Evolutionary conservation across 768 basidiomycete species (phyloP).

Genomic region (Austroboletus eburneus): DNA sequence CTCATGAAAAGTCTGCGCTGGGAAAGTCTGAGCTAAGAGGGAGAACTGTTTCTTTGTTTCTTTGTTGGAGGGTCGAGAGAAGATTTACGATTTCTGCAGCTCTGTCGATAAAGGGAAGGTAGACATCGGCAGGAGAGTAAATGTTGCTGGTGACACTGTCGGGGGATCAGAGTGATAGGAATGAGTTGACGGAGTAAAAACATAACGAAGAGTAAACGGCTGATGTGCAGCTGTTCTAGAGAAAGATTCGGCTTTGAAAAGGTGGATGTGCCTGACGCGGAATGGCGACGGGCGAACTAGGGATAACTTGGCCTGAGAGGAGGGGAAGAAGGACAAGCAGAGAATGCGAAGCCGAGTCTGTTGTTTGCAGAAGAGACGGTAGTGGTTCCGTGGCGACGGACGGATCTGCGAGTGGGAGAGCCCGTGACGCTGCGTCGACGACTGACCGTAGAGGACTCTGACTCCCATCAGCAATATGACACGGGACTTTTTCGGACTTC

Average conservation of each 20-base stretch:
- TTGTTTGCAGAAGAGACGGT: constrained; percentile 28
- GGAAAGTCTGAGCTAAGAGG: constrained; percentile 70
- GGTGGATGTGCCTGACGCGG: constrained; percentile 32
- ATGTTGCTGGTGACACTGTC: constrained; percentile 45
- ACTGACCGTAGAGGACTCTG: too few species aligned
- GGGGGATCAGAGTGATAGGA: neutral
- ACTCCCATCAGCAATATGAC: too few species aligned
- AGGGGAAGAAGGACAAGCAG: constrained; percentile 54
- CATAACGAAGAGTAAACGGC: constrained; percentile 43
- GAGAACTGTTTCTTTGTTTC: constrained; percentile 68
- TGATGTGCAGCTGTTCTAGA: constrained; percentile 69
- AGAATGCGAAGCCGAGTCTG: constrained; percentile 61
- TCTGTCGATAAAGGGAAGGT: constrained; percentile 84
- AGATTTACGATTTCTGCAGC: constrained; percentile 69
- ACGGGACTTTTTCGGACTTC: too few species aligned
- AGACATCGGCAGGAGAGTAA: constrained; percentile 73
- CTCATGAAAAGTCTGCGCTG: constrained; percentile 27
- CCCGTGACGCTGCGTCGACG: too few species aligned
- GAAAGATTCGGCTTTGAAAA: constrained; percentile 49
- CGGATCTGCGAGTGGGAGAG: constrained; percentile 26
- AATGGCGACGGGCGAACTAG: constrained; percentile 26
- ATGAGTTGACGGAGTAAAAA: neutral
- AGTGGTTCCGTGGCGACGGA: constrained; percentile 30
- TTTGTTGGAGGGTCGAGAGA: constrained; percentile 56
- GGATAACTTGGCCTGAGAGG: constrained; percentile 50